Evolutionary conservation across 2,329 filamentous ascomycete genomes (phyloP), one percentile per base, ranked within the genome.

Genomic region (Anthostomella pinea): DNA sequence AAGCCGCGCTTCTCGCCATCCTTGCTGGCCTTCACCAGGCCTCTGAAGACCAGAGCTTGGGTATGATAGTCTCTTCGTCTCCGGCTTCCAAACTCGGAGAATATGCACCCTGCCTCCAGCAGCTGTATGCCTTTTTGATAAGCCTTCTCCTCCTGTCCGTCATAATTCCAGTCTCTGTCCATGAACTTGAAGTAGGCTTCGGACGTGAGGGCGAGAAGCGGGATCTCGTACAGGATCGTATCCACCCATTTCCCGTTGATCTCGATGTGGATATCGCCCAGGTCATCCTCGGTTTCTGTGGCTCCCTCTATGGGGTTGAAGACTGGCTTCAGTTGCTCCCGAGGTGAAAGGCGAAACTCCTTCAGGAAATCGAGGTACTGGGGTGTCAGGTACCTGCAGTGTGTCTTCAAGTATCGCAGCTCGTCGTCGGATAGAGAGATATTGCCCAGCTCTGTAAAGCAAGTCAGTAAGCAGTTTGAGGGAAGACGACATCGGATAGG

Each of bases 131-230:
- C 93, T 67, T 98, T 98, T 7, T 77, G 70, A 45, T 81, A 87
- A 2, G 93, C 90, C 51, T 83, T 83, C 32, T 95, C 83, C 55
- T 95, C 81, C 62, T 98, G 93, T 3, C 83, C 84, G 5, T 85
- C 77, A 54, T 97, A 85, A 52, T 77, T 83, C 93, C 93, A 98
- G 60, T 96, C 90, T 34, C 68, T 87, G 58, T 98, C 89, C 70
- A 89, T 87, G 65, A 95, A 97, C 58, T 87, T 89, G 74, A 98
- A 98, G 68, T 96, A 98, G 32, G 93, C 88, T 63, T 98, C 91
- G 30, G 89, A 96, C 1, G 91, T 87, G 47, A 98, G 66, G 3
- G 94, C 89, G 14, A 98, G 75, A 15, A 98, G 75, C 0, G 93
- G 93, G 39, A 98, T 96, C 67, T 98, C 93, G 67, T 98, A 98